Percentiles rank a stretch among this genome's conserved stretches.
Conservation (phyloP, 192 early-diverging fungal genomes). For the Coemansia sp. region DNA sequence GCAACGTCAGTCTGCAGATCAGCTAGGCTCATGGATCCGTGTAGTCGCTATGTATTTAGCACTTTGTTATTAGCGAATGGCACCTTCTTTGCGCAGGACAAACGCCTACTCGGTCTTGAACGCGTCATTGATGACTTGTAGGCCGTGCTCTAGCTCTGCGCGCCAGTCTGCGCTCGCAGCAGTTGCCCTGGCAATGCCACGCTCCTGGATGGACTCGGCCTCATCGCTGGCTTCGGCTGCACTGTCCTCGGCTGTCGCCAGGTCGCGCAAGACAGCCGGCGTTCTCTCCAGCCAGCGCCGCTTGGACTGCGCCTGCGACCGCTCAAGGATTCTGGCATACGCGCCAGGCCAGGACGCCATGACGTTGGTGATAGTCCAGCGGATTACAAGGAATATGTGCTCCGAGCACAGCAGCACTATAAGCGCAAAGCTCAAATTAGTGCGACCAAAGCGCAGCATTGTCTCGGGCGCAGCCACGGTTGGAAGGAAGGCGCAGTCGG, state of each 20-base stretch:
- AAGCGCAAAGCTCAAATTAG: constrained; percentile 49
- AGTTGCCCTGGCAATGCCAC: not conserved
- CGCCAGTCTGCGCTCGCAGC: constrained; percentile 19
- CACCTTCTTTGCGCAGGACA: too few relatives aligned
- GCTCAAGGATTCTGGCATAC: constrained; percentile 43
- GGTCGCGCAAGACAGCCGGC: constrained; percentile 31
- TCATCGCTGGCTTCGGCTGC: not conserved
- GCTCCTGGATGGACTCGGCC: not conserved
- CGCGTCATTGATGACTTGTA: constrained; percentile 23
- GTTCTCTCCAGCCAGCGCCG: constrained; percentile 52
- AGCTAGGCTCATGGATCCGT: not conserved
- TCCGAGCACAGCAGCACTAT: constrained; percentile 54
- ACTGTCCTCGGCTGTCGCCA: constrained; percentile 8
- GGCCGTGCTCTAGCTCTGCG: constrained; percentile 30
- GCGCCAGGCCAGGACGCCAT: constrained; percentile 54
- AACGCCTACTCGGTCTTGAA: constrained; percentile 26
- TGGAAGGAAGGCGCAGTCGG: constrained; percentile 30
- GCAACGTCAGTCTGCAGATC: not conserved
- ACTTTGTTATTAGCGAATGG: too few relatives aligned
- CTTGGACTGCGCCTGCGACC: constrained; percentile 37
- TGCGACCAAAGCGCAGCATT: constrained; percentile 49
- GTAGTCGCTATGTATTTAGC: too few relatives aligned
- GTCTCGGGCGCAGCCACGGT: constrained; percentile 25
- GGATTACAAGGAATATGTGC: constrained; percentile 46
- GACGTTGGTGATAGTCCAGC: constrained; percentile 36